phyloP scores from a whole-genome alignment of 352 stramenopile genomes.

The Pythium phragmiticola region DNA sequence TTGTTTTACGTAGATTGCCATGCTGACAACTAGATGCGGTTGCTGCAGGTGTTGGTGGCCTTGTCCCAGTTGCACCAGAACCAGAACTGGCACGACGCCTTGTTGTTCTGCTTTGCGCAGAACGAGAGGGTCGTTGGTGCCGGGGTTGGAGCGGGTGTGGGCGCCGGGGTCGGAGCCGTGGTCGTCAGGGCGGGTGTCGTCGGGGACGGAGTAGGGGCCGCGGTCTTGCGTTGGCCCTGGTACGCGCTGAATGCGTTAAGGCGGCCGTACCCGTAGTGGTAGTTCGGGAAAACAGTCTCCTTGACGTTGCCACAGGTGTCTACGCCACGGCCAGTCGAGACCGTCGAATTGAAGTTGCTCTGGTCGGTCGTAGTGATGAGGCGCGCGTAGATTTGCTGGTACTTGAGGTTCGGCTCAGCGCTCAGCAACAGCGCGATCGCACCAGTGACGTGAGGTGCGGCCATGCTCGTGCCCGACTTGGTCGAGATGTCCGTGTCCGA shows the following conservation, averaged over 20 bases:
- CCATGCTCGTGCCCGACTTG: constrained; percentile 33
- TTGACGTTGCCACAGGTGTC: constrained; percentile 29
- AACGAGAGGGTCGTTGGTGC: neutral
- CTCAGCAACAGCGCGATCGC: constrained; percentile 29
- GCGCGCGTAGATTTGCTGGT: constrained; percentile 18
- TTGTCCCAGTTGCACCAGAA: no score
- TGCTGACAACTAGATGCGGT: no score
- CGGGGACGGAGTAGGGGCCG: neutral
- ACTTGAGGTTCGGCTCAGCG: constrained; percentile 24
- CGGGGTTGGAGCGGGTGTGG: neutral
- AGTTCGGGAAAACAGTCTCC: constrained; percentile 37
- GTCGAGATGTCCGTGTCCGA: constrained; percentile 22
- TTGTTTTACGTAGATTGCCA: no score
- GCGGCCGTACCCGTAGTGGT: constrained; percentile 38
- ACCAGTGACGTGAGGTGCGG: constrained; percentile 32
- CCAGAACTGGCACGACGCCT: no score
- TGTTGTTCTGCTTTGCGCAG: no score
- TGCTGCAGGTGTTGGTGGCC: no score
- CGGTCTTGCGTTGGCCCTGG: neutral
- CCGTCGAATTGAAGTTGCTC: constrained; percentile 12
- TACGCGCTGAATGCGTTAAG: constrained; percentile 31
- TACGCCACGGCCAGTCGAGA: neutral
- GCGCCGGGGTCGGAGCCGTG: neutral
- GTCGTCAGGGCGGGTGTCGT: neutral
- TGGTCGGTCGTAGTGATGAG: constrained; percentile 23